Base-by-base conservation (phyloP, 768 basidiomycete species). In the Termitomyces sp. region DNA sequence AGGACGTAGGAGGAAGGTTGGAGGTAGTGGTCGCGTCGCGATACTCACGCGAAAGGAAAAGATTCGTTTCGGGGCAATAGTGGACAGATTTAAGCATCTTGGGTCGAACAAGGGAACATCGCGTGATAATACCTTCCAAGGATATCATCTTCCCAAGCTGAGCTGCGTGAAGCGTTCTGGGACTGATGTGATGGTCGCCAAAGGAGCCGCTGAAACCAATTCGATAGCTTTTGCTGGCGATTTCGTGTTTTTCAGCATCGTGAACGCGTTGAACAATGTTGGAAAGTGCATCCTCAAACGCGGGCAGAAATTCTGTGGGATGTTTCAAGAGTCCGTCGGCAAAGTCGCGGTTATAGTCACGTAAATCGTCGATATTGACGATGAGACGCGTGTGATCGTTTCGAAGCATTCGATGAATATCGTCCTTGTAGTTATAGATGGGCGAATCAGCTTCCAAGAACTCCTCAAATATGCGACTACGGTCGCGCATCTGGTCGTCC, bases 21-120 rank as follows among this genome's bases (percentile, higher is more conserved):
- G 92, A 90, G 14, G 88, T 89, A 55, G 90, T 87, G 5, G 93
- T 92, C 42, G 89, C 89, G 74, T 99, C 97, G 63, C 92, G 92
- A 71, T 99, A 99, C 63, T 92, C 83, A 60, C 93, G 87, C 46
- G 85, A 79, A 72, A 94, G 88, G 76, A 95, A 97, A 39, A 82
- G 79, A 52, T 79, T 77, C 18, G 94, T 96, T 55, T 86, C 85
- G n/a, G 89, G 87, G 68, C 94, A 96, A 74, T 89, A 99, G 68
- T 99, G 97, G 46, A 98, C 84, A 12, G 97, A 98, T 69, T 88
- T 90, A 68, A 97, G 82, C 92, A 99, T 96, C 76, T 99, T 99
- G 16, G 97, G 97, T 32, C 97, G 88, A 54, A 98, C 96, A 57
- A 99, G 86, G 7, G 95, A 98, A 71, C 97, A 99, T 57, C 97